Evolutionary conservation across 768 basidiomycete genomes (phyloP), one percentile per base, ranked within the genome.

Genomic region (Russula lepida): DNA sequence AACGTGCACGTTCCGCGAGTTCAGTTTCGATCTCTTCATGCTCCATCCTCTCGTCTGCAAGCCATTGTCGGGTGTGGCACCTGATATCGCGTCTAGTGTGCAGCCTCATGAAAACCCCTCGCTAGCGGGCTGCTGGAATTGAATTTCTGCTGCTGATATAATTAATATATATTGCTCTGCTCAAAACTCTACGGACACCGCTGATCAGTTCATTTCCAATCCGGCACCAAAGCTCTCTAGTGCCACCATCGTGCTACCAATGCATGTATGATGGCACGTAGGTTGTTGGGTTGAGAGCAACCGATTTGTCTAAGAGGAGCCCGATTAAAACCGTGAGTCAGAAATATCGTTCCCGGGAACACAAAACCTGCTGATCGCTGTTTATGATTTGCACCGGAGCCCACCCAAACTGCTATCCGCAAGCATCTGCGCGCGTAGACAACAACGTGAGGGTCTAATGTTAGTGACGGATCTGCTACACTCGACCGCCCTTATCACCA

Each of bases 401-500:
- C 47, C 17, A 28, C 39, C 30, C 3, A n/a, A 17, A 19, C 21
- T 44, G 13, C 39, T 35, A 27, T 51, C 48, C 25, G 54, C 50
- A 51, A 58, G 6, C 39, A 43, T 49, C 13, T 50, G 54, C 27
- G 17, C 37, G 11, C 28, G 23, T 17, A 33, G 8, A 33, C 30
- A 49, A 39, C 17, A 54, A 30, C 19, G 25, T 39, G n/a, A 55
- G 49, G 27, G 13, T 27, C 35, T 25, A 23, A 33, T 32, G 7
- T 33, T n/a, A 32, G 23, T 9, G 39, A 52, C 23, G 2, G 23
- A 47, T 19, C 17, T 35, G 43, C 62, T 65, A 52, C n/a, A 5
- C 28, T 43, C 44, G 33, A 37, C 27, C 50, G 35, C 64, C 33
- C 52, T 44, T 19, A 57, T 69, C 69, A 88, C 85, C 86, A 92